Base-by-base conservation (phyloP, 371 early-diverging fungal species). In the Coemansia sp. region DNA sequence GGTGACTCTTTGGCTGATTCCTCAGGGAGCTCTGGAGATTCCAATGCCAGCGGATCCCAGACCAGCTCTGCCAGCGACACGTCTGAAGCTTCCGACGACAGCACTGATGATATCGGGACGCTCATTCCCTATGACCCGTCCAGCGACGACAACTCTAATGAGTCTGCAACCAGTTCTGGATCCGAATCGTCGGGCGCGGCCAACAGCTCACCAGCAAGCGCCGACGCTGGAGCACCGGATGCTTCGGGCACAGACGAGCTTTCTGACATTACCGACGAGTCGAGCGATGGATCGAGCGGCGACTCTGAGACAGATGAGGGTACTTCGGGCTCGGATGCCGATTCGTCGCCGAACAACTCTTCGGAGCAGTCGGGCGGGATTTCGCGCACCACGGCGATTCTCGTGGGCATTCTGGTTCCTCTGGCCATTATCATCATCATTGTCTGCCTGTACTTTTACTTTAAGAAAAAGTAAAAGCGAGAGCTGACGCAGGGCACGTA, bases 401-500 rank as follows among this genome's bases (percentile, higher is more conserved):
- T 67, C 7, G 52, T 67, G 8, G 68, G 66, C 5, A 45, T 67
- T 40, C 30, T 67, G 45, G 68, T 57, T 16, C 66, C 66, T 3
- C 11, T 67, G 36, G 56, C 68, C 4, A 66, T 65, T 10, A 41
- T 67, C 12, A 52, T 57, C 31, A 66, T 67, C n/a, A 35, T 65
- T 39, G 58, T 39, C 30, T 65, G 65, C 47, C 26, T 67, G 54
- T 65, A 57, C 41, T 61, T 61, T 12, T 68, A 61, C 69, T 68
- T 50, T 26, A 50, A 59, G 59, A 59, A 50, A 49, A 56, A 56
- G 45, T 48, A 55, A 43, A 43, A 14, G 12, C 12, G 35, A 5
- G 12, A 16, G 47, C 47, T 26, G 26, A 26, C 26, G 26, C 26
- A 26, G 26, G 12, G 43, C 43, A 43, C 43, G n/a, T 41, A 43